These are phyloP conservation scores for Colletotrichum viniferum DNA, from an alignment of 2,329 filamentous ascomycete species.

Conservation along the genomic window DNA sequence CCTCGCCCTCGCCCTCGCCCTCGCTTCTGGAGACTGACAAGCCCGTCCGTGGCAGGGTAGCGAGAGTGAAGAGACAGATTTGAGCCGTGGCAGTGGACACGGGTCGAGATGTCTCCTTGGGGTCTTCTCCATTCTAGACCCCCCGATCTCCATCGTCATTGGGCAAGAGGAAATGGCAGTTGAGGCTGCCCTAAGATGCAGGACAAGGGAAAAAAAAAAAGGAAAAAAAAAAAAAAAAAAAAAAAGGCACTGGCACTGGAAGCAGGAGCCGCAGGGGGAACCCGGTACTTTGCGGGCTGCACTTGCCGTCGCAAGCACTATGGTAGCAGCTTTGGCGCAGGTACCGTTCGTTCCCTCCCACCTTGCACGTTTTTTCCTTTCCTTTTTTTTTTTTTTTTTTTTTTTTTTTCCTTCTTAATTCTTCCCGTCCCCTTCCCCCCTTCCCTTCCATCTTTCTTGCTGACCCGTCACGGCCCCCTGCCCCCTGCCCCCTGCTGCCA, in stretches of 20 bases:
- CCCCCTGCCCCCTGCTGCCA: background rate
- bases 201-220: background rate
- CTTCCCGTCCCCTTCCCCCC: background rate
- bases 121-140: background rate
- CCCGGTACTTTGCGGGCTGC: conserved; percentile 12
- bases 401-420: background rate
- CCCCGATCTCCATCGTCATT: background rate
- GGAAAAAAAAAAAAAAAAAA: background rate
- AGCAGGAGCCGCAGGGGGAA: background rate
- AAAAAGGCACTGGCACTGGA: background rate
- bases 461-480: background rate
- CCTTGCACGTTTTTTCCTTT: background rate
- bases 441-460: background rate
- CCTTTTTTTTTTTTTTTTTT: background rate
- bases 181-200: background rate
- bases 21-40: background rate
- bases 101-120: background rate
- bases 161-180: background rate
- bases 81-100: background rate
- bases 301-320: background rate
- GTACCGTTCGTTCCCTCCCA: conserved; percentile 13
- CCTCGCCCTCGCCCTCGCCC: background rate
- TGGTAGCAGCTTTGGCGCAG: background rate
- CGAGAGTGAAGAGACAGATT: background rate
- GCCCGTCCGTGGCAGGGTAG: background rate